phyloP scores from a whole-genome alignment of 2,329 filamentous ascomycete genomes.

The Furcasterigmium furcatum region DNA sequence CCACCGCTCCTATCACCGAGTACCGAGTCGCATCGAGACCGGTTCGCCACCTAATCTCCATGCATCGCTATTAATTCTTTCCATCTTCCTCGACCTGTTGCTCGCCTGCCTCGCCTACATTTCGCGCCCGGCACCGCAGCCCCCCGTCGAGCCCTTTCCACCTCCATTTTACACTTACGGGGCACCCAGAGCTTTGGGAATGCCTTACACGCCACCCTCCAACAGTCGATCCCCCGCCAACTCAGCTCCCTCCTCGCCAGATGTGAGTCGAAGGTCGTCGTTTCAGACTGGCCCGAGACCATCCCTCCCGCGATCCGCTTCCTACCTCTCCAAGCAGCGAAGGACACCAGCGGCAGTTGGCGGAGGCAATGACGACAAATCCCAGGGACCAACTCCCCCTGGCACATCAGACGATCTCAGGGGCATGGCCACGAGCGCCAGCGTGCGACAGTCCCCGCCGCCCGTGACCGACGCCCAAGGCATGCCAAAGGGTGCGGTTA shows the following conservation, averaged over 20 bases:
- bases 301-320: slow-evolving; percentile 59
- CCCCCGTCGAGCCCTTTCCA: background rate
- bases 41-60: background rate
- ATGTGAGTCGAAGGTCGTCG: slow-evolving; percentile 56
- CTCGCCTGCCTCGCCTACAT: slow-evolving; percentile 2
- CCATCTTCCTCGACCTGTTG: background rate
- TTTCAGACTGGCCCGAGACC: slow-evolving; percentile 48
- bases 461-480: slow-evolving; percentile 67
- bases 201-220: slow-evolving; percentile 86
- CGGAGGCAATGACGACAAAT: slow-evolving; percentile 21
- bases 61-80: slow-evolving; percentile 1
- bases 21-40: slow-evolving; percentile 3
- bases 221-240: slow-evolving; percentile 56
- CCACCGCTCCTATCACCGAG: background rate
- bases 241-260: slow-evolving; percentile 54
- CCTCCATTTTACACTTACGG: background rate
- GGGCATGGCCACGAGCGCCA: slow-evolving; percentile 48
- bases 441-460: slow-evolving; percentile 79
- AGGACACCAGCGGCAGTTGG: slow-evolving; percentile 48
- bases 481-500: slow-evolving; percentile 81
- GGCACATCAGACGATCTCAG: slow-evolving; percentile 48
- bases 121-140: slow-evolving; percentile 1
- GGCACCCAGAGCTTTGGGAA: slow-evolving; percentile 40
- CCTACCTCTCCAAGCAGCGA: slow-evolving; percentile 62
- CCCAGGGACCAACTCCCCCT: slow-evolving; percentile 40